phyloP scores from a whole-genome alignment of 352 stramenopile genomes.

The Phytopythium aichiense region DNA sequence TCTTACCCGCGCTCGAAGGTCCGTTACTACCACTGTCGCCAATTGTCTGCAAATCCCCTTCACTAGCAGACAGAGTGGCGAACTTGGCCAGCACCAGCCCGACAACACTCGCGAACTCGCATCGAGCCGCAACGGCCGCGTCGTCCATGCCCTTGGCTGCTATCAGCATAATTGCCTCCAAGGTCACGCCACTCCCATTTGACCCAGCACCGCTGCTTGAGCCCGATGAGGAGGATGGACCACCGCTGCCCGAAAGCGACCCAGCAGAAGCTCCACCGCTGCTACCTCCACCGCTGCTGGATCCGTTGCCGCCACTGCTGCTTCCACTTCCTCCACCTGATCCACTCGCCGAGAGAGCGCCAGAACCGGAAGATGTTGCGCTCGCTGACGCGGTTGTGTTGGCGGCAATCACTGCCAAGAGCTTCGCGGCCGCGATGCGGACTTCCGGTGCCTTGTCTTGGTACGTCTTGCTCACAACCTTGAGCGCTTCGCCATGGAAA shows the following conservation, averaged over 20 bases:
- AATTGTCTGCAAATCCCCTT: slow-evolving; percentile 38
- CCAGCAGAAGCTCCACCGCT: slow-evolving; percentile 5
- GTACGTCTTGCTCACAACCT: slow-evolving; percentile 61
- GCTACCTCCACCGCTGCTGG: slow-evolving; percentile 9
- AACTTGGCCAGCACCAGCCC: slow-evolving; percentile 80
- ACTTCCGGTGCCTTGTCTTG: slow-evolving; percentile 81
- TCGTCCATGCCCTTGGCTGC: slow-evolving; percentile 81
- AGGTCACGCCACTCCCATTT: slow-evolving; percentile 27
- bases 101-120: slow-evolving; percentile 28
- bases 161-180: slow-evolving; percentile 70
- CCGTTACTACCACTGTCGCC: slow-evolving; percentile 13
- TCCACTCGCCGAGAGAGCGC: slow-evolving; percentile 6
- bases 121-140: slow-evolving; percentile 20
- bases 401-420: slow-evolving; percentile 63
- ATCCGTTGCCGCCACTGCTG: slow-evolving; percentile 14
- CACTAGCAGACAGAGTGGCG: slow-evolving; percentile 35
- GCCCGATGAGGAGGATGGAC: not conserved
- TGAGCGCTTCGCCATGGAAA: slow-evolving; percentile 63
- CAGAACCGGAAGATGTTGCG: slow-evolving; percentile 7
- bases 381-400: slow-evolving; percentile 30
- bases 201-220: slow-evolving; percentile 6
- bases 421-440: slow-evolving; percentile 43
- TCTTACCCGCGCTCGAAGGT: slow-evolving; percentile 6
- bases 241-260: slow-evolving; percentile 3
- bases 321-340: slow-evolving; percentile 14